Evolutionary conservation across 805 yeast species (phyloP).

Genomic region (Saccharomyces paradoxus): DNA sequence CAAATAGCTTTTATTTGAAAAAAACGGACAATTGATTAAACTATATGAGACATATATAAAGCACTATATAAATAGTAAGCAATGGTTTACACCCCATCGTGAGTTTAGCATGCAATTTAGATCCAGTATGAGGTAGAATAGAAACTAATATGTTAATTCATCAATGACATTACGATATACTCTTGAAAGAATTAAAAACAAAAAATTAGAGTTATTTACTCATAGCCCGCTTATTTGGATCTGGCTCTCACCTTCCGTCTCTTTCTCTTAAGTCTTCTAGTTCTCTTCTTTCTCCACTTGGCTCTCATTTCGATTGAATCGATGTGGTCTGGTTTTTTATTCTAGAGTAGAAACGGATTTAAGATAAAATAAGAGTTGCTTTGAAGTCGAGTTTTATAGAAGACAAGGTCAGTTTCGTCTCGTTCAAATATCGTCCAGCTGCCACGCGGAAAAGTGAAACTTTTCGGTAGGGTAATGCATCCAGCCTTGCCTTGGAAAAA

Average conservation of each 20-base stretch:
- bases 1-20: not conserved
- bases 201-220: not conserved
- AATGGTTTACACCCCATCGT: not conserved
- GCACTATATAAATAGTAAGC: not conserved
- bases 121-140: not conserved
- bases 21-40: not conserved
- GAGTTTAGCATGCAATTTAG: not conserved
- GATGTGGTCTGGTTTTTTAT: constrained; percentile 9
- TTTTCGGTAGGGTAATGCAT: not conserved
- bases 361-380: not conserved
- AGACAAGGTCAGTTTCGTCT: not conserved
- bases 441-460: not conserved
- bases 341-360: not conserved
- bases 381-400: not conserved
- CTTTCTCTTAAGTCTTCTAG: constrained; percentile 99
- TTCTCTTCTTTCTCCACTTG: constrained; percentile 99
- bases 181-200: not conserved
- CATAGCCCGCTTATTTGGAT: constrained; percentile 75
- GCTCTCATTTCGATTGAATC: constrained; percentile 60
- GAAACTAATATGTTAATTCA: not conserved
- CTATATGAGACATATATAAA: not conserved
- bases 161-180: not conserved
- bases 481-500: not conserved
- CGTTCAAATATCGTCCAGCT: not conserved
- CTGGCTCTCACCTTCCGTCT: constrained; percentile 99